These are phyloP conservation scores for Hygrophorus pudorinus DNA, from an alignment of 768 basidiomycete species.

Conservation along the genomic window DNA sequence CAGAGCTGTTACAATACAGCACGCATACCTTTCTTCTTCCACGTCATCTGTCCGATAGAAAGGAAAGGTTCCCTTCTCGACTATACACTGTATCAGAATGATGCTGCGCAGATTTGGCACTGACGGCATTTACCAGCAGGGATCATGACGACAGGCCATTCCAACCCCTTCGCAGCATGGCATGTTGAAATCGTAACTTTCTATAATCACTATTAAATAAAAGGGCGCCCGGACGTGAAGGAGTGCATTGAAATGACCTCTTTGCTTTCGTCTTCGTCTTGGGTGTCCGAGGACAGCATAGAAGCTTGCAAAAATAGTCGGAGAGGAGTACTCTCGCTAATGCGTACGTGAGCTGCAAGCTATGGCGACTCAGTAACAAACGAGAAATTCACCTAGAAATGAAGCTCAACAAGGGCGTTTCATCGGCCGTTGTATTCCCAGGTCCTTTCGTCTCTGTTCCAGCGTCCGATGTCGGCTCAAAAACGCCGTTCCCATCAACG, in stretches of 20 bases:
- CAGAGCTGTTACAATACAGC: background rate
- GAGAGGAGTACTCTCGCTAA: slow-evolving; percentile 43
- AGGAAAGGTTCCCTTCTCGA: slow-evolving; percentile 67
- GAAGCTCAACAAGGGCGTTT: background rate
- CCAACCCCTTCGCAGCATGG: slow-evolving; percentile 84
- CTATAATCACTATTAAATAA: slow-evolving; percentile 21
- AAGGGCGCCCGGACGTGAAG: background rate
- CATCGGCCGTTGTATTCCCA: background rate
- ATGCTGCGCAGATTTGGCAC: background rate
- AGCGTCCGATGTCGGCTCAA: too few relatives aligned
- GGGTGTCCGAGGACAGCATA: slow-evolving; percentile 70
- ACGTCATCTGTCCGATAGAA: slow-evolving; percentile 63
- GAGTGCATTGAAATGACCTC: slow-evolving; percentile 25
- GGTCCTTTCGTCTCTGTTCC: background rate
- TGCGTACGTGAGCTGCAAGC: background rate
- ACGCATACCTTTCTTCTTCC: slow-evolving; percentile 65
- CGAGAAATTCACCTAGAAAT: background rate
- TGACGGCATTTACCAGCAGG: slow-evolving; percentile 41
- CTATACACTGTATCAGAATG: slow-evolving; percentile 22
- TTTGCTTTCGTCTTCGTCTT: slow-evolving; percentile 38
- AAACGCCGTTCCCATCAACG: background rate
- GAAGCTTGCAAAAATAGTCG: slow-evolving; percentile 69
- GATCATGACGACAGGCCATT: slow-evolving; percentile 86
- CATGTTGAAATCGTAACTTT: slow-evolving; percentile 82
- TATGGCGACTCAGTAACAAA: background rate